These are phyloP conservation scores for Poronia punctata DNA, from an alignment of 495 filamentous ascomycete species.

Conservation along the genomic window DNA sequence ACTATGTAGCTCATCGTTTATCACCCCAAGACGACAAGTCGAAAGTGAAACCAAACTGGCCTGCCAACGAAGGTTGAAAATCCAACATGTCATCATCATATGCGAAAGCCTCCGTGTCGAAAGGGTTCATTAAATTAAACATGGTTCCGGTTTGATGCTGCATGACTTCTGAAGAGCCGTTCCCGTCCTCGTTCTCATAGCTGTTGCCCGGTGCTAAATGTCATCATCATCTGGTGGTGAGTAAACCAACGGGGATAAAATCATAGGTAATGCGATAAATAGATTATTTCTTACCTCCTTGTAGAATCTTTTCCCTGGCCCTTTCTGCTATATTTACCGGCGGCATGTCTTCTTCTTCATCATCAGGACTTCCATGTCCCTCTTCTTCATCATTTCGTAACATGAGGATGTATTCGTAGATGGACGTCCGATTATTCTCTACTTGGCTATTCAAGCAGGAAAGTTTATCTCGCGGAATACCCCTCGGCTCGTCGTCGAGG, in stretches of 20 bases:
- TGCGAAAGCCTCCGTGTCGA: neutral
- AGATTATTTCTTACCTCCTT: too few species aligned
- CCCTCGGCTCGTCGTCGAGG: neutral
- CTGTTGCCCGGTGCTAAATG: too few species aligned
- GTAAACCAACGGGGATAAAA: too few species aligned
- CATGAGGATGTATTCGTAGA: neutral
- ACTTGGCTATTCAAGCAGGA: neutral
- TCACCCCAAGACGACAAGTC: too few species aligned
- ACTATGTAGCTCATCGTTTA: too few species aligned
- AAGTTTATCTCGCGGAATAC: neutral
- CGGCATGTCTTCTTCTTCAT: neutral
- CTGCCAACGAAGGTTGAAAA: neutral
- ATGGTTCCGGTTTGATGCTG: neutral
- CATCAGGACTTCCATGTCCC: neutral
- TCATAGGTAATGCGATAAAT: too few species aligned
- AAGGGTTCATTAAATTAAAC: neutral
- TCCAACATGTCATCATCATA: neutral
- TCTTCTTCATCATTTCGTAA: conserved; percentile 1
- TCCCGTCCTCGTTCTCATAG: too few species aligned
- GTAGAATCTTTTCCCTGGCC: too few species aligned
- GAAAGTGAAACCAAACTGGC: too few species aligned
- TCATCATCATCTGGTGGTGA: too few species aligned
- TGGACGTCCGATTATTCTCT: neutral
- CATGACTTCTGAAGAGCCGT: too few species aligned
- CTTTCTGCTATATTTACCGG: neutral